A percentile compares a stretch with the other conserved stretches of the same genome.
Evolutionary conservation across 2,329 filamentous ascomycete species (phyloP).

Genomic region (Helminthosporium solani): DNA sequence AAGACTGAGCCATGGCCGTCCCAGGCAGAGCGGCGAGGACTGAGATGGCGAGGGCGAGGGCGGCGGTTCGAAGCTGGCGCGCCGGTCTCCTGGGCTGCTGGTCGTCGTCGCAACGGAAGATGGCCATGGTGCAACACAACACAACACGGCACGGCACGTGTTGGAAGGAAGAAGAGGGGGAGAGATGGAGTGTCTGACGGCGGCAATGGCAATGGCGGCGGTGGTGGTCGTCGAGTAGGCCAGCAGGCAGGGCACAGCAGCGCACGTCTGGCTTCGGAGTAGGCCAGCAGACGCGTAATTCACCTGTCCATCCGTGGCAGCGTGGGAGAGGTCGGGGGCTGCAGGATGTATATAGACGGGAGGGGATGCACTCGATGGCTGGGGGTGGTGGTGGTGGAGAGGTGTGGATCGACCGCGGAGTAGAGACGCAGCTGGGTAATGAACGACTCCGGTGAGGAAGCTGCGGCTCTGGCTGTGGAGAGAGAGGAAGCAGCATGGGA

Average conservation of each 20-base stretch:
- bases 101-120: constrained; percentile 15
- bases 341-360: background rate
- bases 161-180: too few species aligned
- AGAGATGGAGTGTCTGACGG: background rate
- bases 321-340: background rate
- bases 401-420: background rate
- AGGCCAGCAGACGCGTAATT: constrained; percentile 29
- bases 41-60: constrained; percentile 22
- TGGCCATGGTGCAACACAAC: constrained; percentile 19
- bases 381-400: background rate
- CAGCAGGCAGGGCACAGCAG: constrained; percentile 13
- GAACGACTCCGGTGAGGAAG: constrained; percentile 41
- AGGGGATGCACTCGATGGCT: too few species aligned
- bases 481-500: constrained; percentile 17
- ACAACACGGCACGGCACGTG: too few species aligned
- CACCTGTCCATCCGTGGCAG: constrained; percentile 4
- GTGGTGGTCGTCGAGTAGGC: too few species aligned
- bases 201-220: constrained; percentile 6
- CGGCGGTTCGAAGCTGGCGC: constrained; percentile 21
- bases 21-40: constrained; percentile 34
- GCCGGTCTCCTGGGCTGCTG: constrained; percentile 10
- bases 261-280: constrained; percentile 17
- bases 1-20: constrained; percentile 46
- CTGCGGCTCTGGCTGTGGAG: constrained; percentile 34
- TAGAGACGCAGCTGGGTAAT: constrained; percentile 26